These are phyloP conservation scores for Thielaviopsis musarum DNA, from an alignment of 2,329 filamentous ascomycete species.

Conservation along the genomic window DNA sequence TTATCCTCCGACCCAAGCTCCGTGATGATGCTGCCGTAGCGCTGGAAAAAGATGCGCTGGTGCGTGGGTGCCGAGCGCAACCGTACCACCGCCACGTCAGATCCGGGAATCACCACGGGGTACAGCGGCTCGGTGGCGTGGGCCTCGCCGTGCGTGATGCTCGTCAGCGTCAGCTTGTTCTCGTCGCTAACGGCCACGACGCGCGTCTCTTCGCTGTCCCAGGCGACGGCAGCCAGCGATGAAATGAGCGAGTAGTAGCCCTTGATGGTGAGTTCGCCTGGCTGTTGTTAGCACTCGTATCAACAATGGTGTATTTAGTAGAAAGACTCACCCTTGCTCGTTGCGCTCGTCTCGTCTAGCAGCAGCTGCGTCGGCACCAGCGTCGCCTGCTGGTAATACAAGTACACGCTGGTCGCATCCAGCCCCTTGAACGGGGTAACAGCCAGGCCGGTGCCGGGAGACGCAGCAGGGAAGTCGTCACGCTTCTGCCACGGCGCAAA, in stretches of 20 bases:
- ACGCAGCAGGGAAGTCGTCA: slow-evolving; percentile 8
- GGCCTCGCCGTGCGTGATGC: slow-evolving; percentile 7
- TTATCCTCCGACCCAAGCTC: slow-evolving; percentile 10
- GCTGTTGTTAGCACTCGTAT: not conserved
- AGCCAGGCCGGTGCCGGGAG: slow-evolving; percentile 10
- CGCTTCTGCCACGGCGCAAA: slow-evolving; percentile 9
- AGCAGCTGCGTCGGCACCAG: slow-evolving; percentile 9
- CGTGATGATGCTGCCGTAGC: slow-evolving; percentile 11
- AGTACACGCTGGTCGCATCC: slow-evolving; percentile 8
- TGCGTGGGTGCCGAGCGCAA: slow-evolving; percentile 5
- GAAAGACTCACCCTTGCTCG: slow-evolving; percentile 6
- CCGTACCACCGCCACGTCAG: slow-evolving; percentile 9
- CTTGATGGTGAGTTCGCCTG: slow-evolving; percentile 11
- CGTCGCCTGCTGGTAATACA: slow-evolving; percentile 10
- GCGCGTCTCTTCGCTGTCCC: slow-evolving; percentile 10
- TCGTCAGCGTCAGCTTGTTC: slow-evolving; percentile 11
- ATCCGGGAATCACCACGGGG: slow-evolving; percentile 10
- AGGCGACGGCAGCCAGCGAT: slow-evolving; percentile 9
- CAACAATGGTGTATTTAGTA: not conserved
- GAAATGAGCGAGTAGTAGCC: slow-evolving; percentile 11
- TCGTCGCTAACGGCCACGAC: slow-evolving; percentile 10
- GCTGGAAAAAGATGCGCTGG: slow-evolving; percentile 12
- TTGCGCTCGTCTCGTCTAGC: slow-evolving; percentile 4
- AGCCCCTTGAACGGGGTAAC: slow-evolving; percentile 8
- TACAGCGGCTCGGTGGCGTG: slow-evolving; percentile 10